Evolutionary conservation across 2,329 filamentous ascomycete species (phyloP), one percentile per base, ranked within the genome.

Genomic region (Leptographium galeiforme): DNA sequence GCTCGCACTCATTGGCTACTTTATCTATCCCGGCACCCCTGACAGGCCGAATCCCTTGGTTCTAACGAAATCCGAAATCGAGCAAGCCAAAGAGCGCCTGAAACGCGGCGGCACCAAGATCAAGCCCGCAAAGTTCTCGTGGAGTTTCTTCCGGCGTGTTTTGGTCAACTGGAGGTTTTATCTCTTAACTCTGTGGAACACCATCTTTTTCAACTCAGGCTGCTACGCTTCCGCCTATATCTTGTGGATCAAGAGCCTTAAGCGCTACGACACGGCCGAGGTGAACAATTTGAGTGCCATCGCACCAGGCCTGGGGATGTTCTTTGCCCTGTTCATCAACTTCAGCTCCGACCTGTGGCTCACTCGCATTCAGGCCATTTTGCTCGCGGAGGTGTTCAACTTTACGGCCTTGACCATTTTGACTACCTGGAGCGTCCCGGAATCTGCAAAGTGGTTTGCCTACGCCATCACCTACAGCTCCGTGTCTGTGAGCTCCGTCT

Each of bases 201-300:
- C 32, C n/a, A 11, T 46, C 25, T 32, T 46, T 32, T 18, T 5
- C 6, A 11, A 46, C 12, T 4, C 19, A 8, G 41, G n/a, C 67
- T 2, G 70, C 74, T 1, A 64, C 76, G 48, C 71, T 70, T 1
- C 68, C 2, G 72, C 70, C 0, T 81, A 75, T 55, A 61, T 80
- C 3, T 67, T 82, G 0, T 82, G 78, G 78, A 65, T 82, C 48
- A 81, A 81, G 63, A 76, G 72, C 53, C 59, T 81, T 14, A 30
- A 51, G 6, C 52, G 55, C 16, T 56, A 52, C 25, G 33, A 14
- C 11, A 33, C n/a, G 8, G 25, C 55, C 6, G 10, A 43, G 7
- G 46, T 56, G n/a, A 56, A 56, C 55, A 50, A 54, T n/a, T 47
- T 56, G 8, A 50, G 55, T 10, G 18, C 55, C 1, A 52, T 36